Conservation (phyloP, 2,329 filamentous ascomycete genomes). For the Penicillium sp. region DNA sequence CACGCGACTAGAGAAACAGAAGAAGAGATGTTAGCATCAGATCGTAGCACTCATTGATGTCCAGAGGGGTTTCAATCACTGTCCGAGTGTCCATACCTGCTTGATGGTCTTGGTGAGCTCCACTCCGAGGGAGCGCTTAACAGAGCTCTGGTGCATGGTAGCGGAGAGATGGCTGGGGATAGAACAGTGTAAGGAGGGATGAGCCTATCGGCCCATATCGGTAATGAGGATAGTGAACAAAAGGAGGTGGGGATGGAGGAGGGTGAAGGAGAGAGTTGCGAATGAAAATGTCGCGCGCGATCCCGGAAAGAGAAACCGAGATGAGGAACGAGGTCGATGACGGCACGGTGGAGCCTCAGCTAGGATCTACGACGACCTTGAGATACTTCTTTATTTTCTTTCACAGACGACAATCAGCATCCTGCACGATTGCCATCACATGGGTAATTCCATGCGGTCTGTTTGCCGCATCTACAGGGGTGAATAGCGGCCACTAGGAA, state of each 20-base stretch:
- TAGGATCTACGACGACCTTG: background rate
- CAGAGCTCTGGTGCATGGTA: constrained; percentile 39
- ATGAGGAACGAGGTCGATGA: constrained; percentile 15
- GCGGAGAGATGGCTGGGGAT: constrained; percentile 5
- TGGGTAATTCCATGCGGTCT: constrained; percentile 3
- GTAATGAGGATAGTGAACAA: background rate
- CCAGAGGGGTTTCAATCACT: constrained; percentile 3
- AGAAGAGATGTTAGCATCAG: constrained; percentile 8
- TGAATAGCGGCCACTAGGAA: too few relatives aligned
- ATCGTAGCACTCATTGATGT: background rate
- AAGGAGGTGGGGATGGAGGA: background rate
- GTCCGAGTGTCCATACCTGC: constrained; percentile 30
- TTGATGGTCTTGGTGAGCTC: constrained; percentile 36
- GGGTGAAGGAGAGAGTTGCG: background rate
- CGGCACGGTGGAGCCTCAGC: constrained; percentile 16
- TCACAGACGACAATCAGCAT: background rate
- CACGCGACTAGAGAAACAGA: constrained; percentile 60
- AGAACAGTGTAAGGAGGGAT: constrained; percentile 6
- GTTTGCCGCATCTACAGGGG: background rate
- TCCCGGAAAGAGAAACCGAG: constrained; percentile 17
- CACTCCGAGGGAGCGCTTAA: constrained; percentile 43
- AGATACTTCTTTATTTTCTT: background rate
- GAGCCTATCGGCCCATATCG: background rate
- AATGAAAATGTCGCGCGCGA: constrained; percentile 1
- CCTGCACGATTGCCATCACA: constrained; percentile 1